Base-by-base conservation (phyloP, 2,329 filamentous ascomycete genomes). In the Penicillium sp. region DNA sequence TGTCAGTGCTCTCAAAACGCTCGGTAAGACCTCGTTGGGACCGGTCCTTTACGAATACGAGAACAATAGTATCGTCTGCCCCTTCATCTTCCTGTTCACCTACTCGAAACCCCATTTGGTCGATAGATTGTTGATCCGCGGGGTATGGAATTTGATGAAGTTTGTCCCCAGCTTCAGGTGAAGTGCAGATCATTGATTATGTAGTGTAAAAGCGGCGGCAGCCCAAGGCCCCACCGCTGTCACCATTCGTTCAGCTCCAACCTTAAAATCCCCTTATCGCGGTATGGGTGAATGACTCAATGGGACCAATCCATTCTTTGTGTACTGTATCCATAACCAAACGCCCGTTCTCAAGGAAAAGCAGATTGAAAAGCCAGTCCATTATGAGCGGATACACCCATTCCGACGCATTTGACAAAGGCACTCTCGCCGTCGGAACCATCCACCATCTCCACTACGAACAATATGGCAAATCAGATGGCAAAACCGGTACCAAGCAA, bases 371-470 rank as follows among this genome's bases (percentile, higher is more conserved):
- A 42, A 15, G 5, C n/a, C 18, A 20, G 5, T 51, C 26, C 1
- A 45, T 41, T 2, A 51, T 51, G 57, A 49, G 11, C 44, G 69
- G 66, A 42, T 71, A 75, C 57, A 57, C 59, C 7, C 72, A 75
- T 45, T 60, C 63, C 3, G 67, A 71, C 40, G 63, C 73, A 15
- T 75, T 73, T 58, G 69, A 74, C 46, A 35, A 53, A 22, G 67
- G 70, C 12, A 67, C 61, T 52, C 60, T 76, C 15, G 46, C 62
- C 23, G 72, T 74, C 6, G 66, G 72, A 45, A 62, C 68, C 4
- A 62, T 70, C 15, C 74, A 77, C 49, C 65, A 64, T 41, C 51
- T 75, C 8, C 68, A 72, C 59, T 77, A 76, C 58, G 67, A 71
- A 43, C 73, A 77, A 55, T 75, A 73, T 57, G 74, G 74, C 29